Base-by-base conservation (phyloP, 129 eudicot species). In the Chrysanthemum makinoi region DNA sequence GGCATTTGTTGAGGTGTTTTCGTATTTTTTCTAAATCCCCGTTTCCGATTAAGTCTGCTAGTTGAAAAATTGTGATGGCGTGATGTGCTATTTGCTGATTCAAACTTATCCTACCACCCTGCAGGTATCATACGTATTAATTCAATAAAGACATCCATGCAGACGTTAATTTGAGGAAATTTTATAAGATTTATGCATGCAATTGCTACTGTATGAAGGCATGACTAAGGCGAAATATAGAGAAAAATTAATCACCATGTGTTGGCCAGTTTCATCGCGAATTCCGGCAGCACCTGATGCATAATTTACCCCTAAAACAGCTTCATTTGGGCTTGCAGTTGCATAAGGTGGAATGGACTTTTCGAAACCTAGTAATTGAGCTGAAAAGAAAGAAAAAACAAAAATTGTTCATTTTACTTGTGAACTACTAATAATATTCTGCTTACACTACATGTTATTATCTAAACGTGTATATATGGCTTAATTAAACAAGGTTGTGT, bases 241-340 rank as follows among this genome's bases (percentile, higher is more conserved):
- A 55, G 73, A 52, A 10, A 18, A 62, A 2, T n/a, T n/a, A n/a
- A n/a, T 22, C 75, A 78, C 85, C 75, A 74, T 49, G 49, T 82
- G 82, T 61, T 28, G 39, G 12, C 80, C 88, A 19, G 75, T 74
- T 61, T 81, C 83, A 20, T 65, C 83, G 4, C 68, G 86, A 72
- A 87, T 87, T 66, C 89, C 93, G 1, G 93, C 86, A 0, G 77
- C 73, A 7, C 89, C 93, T 2, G 93, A 87, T 13, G 77, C 93
- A 63, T 87, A 84, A 62, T 87, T 87, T 20, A 87, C 81, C 0
- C 92, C 89, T 15, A 28, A 63, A 22, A 62, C 0, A 24, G 62
- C 28, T 11, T 73, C 82, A 1, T 65, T 16, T 3, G 10, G 68
- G 10, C n/a, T 76, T 48, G 80, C 81, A 0, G 68, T 67, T 19